Evolutionary conservation across 2,329 filamentous ascomycete genomes (phyloP).

Genomic region (Stachybotrys echinatus): DNA sequence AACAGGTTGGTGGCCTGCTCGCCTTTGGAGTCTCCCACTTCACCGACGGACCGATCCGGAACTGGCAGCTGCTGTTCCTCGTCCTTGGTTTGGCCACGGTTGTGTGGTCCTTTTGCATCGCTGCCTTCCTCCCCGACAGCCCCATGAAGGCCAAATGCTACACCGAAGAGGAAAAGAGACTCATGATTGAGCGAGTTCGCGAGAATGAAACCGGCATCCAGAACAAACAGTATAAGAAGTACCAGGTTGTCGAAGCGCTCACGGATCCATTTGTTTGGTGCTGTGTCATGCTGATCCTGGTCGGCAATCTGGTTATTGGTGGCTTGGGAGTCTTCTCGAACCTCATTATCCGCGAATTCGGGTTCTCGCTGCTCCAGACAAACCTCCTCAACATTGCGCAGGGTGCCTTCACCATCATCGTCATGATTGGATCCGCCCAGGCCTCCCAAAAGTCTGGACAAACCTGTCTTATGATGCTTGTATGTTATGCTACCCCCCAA

Average conservation of each 20-base stretch:
- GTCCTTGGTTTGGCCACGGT: constrained; percentile 31
- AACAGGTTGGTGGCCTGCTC: constrained; percentile 32
- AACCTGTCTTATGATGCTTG: constrained; percentile 8
- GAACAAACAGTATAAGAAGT: constrained; percentile 25
- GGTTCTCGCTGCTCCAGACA: constrained; percentile 9
- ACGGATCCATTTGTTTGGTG: constrained; percentile 27
- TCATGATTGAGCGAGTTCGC: constrained; percentile 21
- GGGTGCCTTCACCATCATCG: constrained; percentile 29
- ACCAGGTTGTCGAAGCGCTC: constrained; percentile 31
- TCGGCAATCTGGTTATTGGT: constrained; percentile 6
- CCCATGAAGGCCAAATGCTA: constrained; percentile 47
- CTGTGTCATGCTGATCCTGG: too few species aligned
- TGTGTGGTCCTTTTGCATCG: constrained; percentile 27
- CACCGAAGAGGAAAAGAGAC: constrained; percentile 29
- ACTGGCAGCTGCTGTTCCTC: constrained; percentile 35
- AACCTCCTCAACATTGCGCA: constrained; percentile 34
- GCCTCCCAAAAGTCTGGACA: constrained; percentile 13
- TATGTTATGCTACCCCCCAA: background rate
- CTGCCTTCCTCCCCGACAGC: constrained; percentile 40
- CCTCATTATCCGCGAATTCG: constrained; percentile 10
- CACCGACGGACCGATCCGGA: constrained; percentile 17
- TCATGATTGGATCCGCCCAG: constrained; percentile 19
- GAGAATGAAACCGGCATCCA: constrained; percentile 30
- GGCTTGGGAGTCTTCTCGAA: constrained; percentile 1
- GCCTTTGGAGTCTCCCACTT: constrained; percentile 30